Conservation (phyloP, 768 basidiomycete genomes). For the Sarcomyxa edulis region DNA sequence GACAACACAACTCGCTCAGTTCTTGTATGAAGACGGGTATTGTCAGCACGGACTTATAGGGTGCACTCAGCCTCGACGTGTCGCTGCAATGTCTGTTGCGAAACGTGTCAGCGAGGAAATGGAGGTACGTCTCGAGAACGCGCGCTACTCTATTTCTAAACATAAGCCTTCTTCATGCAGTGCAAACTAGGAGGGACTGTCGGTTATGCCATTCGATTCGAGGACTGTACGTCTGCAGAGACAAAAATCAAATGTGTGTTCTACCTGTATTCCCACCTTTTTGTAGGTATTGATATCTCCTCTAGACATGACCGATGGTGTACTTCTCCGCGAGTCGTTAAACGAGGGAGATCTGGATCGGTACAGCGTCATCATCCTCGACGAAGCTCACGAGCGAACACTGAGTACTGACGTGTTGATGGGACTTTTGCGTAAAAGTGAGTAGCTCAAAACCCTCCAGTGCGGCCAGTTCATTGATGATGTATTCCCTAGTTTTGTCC, state of each 20-base stretch:
- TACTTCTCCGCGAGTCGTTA: constrained; percentile 93
- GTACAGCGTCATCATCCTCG: constrained; percentile 96
- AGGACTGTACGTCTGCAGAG: constrained; percentile 91
- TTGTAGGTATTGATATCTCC: constrained; percentile 1
- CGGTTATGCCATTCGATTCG: constrained; percentile 97
- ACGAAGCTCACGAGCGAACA: constrained; percentile 97
- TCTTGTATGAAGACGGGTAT: constrained; percentile 96
- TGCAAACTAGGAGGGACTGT: constrained; percentile 88
- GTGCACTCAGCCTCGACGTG: constrained; percentile 97
- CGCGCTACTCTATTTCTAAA: too few species aligned
- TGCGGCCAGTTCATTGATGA: constrained; percentile 6
- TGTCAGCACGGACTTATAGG: constrained; percentile 86
- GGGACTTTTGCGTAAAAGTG: constrained; percentile 92
- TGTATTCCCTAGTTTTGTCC: constrained; percentile 56
- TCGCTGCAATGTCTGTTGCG: constrained; percentile 99
- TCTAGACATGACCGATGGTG: constrained; percentile 97
- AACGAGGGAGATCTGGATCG: constrained; percentile 98
- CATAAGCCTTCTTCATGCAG: too few species aligned
- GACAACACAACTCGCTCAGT: constrained; percentile 94
- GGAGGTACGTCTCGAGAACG: constrained; percentile 73
- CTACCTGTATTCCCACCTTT: not conserved
- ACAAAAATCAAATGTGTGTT: constrained; percentile 94
- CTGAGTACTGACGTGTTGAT: constrained; percentile 97
- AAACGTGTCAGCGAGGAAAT: constrained; percentile 99
- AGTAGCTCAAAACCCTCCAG: constrained; percentile 18